Evolutionary conservation across 2,329 filamentous ascomycete species (phyloP).

Genomic region (Botrytis byssoidea): DNA sequence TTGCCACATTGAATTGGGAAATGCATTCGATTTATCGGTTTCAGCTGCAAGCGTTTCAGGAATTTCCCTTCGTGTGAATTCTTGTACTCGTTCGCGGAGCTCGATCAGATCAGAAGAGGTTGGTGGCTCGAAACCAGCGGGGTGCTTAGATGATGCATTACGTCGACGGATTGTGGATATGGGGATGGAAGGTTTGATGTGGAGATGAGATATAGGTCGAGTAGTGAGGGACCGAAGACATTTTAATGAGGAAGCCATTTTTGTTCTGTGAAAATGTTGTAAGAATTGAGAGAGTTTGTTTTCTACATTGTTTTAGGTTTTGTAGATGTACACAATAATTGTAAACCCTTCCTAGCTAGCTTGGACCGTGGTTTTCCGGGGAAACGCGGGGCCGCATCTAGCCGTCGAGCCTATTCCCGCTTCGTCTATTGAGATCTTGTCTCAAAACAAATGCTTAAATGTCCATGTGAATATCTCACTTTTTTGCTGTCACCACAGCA

Average conservation of each 20-base stretch:
- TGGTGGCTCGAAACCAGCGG: slow-evolving; percentile 58
- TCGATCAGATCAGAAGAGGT: slow-evolving; percentile 51
- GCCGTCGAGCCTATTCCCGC: neutral
- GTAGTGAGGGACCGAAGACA: slow-evolving; percentile 29
- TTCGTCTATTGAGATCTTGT: neutral
- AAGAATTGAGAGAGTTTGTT: neutral
- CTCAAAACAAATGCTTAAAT: neutral
- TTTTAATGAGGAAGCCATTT: slow-evolving; percentile 33
- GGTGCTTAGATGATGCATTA: slow-evolving; percentile 67
- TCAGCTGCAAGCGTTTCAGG: slow-evolving; percentile 74
- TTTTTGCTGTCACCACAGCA: slow-evolving; percentile 27
- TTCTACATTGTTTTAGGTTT: neutral
- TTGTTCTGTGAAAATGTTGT: slow-evolving; percentile 1
- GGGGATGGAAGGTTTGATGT: slow-evolving; percentile 23
- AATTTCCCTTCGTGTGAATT: slow-evolving; percentile 87
- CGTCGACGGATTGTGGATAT: slow-evolving; percentile 41
- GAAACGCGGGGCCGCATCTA: slow-evolving; percentile 1
- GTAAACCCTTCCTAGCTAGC: neutral
- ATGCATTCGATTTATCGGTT: slow-evolving; percentile 85
- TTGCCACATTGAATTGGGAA: slow-evolving; percentile 88
- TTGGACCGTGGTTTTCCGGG: neutral
- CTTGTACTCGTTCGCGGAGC: slow-evolving; percentile 55
- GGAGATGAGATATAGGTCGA: slow-evolving; percentile 33
- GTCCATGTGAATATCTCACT: slow-evolving; percentile 28
- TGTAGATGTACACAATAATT: neutral